phyloP scores from a whole-genome alignment of 768 basidiomycete genomes.

The Suillus occidentalis region DNA sequence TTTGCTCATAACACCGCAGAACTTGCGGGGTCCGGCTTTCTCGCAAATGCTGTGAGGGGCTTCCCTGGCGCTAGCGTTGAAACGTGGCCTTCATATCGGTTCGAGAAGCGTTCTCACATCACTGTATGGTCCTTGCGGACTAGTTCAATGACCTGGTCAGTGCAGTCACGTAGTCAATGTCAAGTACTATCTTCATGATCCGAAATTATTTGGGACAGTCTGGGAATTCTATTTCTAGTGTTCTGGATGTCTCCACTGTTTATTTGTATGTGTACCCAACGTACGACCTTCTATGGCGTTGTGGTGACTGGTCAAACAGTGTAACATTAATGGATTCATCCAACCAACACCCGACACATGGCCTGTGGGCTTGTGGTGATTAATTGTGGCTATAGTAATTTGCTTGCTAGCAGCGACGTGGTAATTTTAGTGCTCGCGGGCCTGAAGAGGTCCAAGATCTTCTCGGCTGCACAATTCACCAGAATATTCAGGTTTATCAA shows the following conservation, averaged over 20 bases:
- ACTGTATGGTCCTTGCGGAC: not conserved
- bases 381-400: not conserved
- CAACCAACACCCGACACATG: conserved; percentile 3
- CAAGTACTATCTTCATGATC: not conserved
- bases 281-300: not conserved
- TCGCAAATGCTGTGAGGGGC: not conserved
- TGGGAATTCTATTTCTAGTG: conserved; percentile 1
- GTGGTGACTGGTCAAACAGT: not conserved
- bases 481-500: not conserved
- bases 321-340: not conserved
- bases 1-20: not conserved
- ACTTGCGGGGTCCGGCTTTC: not conserved
- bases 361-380: not conserved
- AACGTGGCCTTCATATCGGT: not conserved
- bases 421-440: not conserved
- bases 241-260: not conserved
- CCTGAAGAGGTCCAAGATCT: not conserved
- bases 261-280: not conserved
- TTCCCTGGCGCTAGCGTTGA: not conserved
- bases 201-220: not conserved
- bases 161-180: not conserved
- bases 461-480: not conserved
- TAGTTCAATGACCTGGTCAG: not conserved
- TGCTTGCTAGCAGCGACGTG: conserved; percentile 4
- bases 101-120: not conserved